Evolutionary conservation across 257 asterid species (phyloP).

Genomic region (Solanum gracilifrons): DNA sequence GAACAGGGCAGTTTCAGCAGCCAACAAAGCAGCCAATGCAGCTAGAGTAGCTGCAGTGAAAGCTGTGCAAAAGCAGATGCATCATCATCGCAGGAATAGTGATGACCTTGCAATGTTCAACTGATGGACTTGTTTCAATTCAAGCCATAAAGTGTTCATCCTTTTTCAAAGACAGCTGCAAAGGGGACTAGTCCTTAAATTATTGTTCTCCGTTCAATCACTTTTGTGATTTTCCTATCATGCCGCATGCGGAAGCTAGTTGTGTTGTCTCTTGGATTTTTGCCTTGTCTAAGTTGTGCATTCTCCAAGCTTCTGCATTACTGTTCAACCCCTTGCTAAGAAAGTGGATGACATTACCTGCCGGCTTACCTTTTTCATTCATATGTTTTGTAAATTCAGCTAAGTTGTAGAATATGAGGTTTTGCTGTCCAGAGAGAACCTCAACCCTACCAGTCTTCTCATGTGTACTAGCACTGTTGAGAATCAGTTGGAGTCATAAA

Average conservation of each 20-base stretch:
- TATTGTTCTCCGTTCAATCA: neutral
- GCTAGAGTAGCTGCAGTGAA: constrained; percentile 39
- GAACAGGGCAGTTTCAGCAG: constrained; percentile 27
- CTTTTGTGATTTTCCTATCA: neutral
- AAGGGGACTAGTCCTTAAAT: neutral
- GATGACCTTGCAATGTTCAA: constrained; percentile 12
- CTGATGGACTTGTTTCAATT: neutral
- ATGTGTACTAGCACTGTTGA: neutral
- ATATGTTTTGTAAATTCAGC: neutral
- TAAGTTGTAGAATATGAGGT: neutral
- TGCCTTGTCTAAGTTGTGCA: neutral
- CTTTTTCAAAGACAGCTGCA: neutral
- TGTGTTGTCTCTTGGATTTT: neutral
- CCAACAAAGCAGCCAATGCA: constrained; percentile 33
- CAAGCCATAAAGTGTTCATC: neutral
- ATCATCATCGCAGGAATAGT: constrained; percentile 12
- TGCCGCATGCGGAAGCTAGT: neutral
- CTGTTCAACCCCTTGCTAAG: neutral
- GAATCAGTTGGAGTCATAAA: neutral
- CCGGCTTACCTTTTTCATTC: neutral
- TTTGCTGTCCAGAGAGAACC: neutral
- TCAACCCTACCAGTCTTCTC: neutral
- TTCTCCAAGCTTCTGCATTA: neutral
- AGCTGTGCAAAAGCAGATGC: constrained; percentile 33
- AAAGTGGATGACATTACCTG: neutral